phyloP scores from a whole-genome alignment of 1,284 basidiomycete genomes.

The Sporisorium exsertum region DNA sequence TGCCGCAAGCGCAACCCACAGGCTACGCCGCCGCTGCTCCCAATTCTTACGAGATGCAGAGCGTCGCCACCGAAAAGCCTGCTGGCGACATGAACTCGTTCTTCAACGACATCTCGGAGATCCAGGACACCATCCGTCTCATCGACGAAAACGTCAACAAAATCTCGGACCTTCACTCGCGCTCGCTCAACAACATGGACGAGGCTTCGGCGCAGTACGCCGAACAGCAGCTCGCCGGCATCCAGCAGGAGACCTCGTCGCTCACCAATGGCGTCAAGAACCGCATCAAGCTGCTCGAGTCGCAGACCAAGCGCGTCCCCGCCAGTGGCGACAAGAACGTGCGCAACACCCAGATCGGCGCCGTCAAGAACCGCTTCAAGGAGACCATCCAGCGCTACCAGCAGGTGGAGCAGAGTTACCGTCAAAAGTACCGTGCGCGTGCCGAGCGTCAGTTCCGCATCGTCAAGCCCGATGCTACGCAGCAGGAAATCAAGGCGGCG shows the following conservation, averaged over 20 bases:
- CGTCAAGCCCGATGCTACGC: conserved; percentile 86
- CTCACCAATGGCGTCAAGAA: conserved; percentile 67
- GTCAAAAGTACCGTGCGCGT: conserved; percentile 91
- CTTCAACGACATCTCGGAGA: conserved; percentile 64
- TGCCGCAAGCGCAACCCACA: conserved; percentile 32
- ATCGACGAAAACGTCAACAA: conserved; percentile 67
- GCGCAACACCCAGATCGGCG: conserved; percentile 73
- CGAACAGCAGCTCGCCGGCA: conserved; percentile 58
- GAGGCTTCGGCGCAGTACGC: conserved; percentile 66
- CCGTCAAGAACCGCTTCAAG: conserved; percentile 71
- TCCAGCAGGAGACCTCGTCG: conserved; percentile 62
- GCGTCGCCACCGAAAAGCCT: conserved; percentile 45
- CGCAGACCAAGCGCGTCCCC: conserved; percentile 55
- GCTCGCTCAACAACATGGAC: conserved; percentile 68
- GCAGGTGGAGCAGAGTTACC: conserved; percentile 90
- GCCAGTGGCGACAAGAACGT: conserved; percentile 68
- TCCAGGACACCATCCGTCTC: conserved; percentile 66
- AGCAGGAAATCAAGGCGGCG: conserved; percentile 79
- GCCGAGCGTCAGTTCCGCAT: conserved; percentile 97
- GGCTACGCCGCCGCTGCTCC: conserved; percentile 25
- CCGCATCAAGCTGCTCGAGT: conserved; percentile 63
- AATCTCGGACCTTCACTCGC: conserved; percentile 67
- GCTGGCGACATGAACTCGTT: conserved; percentile 59
- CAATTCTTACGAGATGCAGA: conserved; percentile 58
- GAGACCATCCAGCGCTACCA: conserved; percentile 75